Base-by-base conservation (phyloP, 176 grass and related monocot genomes). In the Aegilops bicornis region DNA sequence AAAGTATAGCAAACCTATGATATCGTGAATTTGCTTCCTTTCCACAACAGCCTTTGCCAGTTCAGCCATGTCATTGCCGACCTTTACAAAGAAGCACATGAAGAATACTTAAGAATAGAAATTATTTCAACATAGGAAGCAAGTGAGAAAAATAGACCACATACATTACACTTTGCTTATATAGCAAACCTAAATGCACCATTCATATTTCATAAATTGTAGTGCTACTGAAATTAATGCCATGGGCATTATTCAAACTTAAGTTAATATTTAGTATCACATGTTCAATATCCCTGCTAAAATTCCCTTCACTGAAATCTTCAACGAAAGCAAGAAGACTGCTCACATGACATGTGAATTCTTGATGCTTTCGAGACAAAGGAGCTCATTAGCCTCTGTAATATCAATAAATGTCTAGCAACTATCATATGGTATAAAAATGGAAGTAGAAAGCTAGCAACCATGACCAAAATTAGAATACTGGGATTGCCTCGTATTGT, bases 11-110 rank as follows among this genome's bases (percentile, higher is more conserved):
- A 73, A 75, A 98, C 96, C 96, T 90, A 98, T 92, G 47, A 98
- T 92, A 89, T 98, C 93, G 13, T 93, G 96, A 54, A 95, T 19
- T 79, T 86, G 83, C 71, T 84, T 92, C 77, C 68, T 90, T 78
- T 98, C 93, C 33, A 82, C 77, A 14, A 91, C 88, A 88, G 86
- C 81, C 86, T 92, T 98, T 85, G 96, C 96, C 82, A 98, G 52
- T 56, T 95, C 96, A 3, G 83, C 82, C 71, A 98, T 84, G 68
- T 98, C 96, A 82, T n/a, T n/a, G n/a, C n/a, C n/a, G 88, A 98
- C 77, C 93, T 98, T 93, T 98, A 82, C 87, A 91, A 72, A 80
- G 40, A 87, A 90, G 39, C 42, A 76, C 15, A 45, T 27, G 54
- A 14, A 83, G 33, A 63, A 31, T 24, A 43, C 10, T 50, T 71